Evolutionary conservation across 2,329 filamentous ascomycete genomes (phyloP).

Genomic region (Penicillium sp.): DNA sequence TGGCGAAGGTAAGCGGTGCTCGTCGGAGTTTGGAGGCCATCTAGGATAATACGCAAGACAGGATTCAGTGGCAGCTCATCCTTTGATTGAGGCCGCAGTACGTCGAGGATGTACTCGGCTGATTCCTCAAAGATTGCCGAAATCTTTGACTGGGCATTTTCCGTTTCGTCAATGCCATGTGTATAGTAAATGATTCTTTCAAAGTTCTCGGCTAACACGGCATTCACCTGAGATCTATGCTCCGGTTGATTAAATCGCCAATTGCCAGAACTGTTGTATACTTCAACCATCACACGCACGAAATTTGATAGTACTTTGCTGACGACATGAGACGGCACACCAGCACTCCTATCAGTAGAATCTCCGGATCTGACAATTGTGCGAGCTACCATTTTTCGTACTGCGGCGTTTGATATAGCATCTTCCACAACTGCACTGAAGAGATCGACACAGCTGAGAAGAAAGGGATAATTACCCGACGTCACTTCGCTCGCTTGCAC

Average conservation of each 20-base stretch:
- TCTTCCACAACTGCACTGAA: constrained; percentile 75
- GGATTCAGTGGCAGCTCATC: constrained; percentile 73
- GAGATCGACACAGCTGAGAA: constrained; percentile 68
- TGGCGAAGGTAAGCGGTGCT: constrained; percentile 60
- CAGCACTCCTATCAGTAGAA: constrained; percentile 55
- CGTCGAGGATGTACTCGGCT: constrained; percentile 70
- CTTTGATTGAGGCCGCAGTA: constrained; percentile 67
- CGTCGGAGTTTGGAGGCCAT: constrained; percentile 56
- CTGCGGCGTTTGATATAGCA: constrained; percentile 56
- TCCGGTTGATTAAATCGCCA: constrained; percentile 74
- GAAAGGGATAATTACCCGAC: constrained; percentile 70
- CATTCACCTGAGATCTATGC: constrained; percentile 66
- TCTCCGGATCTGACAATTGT: constrained; percentile 27
- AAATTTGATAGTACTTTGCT: constrained; percentile 68
- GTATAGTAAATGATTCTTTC: constrained; percentile 67
- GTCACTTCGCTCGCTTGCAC: constrained; percentile 79
- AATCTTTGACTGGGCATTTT: constrained; percentile 46
- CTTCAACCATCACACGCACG: constrained; percentile 71
- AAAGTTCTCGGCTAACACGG: constrained; percentile 65
- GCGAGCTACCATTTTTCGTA: constrained; percentile 34
- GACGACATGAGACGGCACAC: constrained; percentile 74
- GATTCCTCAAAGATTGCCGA: constrained; percentile 66
- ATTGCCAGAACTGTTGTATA: constrained; percentile 78
- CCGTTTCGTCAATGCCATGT: constrained; percentile 67
- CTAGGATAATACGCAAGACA: constrained; percentile 65